A percentile compares a stretch with the other conserved stretches of the same genome.
phyloP scores from a whole-genome alignment of 495 filamentous ascomycete genomes.

The Trichoderma virens region DNA sequence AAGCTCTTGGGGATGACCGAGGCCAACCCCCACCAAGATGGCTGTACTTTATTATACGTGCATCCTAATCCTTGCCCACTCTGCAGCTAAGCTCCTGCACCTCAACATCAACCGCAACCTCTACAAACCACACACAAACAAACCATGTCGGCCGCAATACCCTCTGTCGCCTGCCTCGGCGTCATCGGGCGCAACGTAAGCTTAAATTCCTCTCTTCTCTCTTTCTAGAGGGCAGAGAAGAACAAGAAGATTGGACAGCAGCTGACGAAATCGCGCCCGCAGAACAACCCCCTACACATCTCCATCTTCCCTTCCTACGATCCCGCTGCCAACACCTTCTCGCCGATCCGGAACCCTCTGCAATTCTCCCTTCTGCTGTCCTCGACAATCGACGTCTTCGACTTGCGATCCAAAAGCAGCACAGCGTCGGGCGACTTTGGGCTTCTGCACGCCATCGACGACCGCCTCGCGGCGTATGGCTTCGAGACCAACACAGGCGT shows the following conservation, averaged over 20 bases:
- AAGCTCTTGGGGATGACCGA: not conserved
- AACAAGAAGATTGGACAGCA: not conserved
- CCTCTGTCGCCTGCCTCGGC: conserved; percentile 83
- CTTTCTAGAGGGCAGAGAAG: not conserved
- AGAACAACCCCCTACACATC: conserved; percentile 97
- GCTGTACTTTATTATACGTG: not conserved
- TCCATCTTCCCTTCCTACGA: conserved; percentile 73
- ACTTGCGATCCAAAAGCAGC: conserved; percentile 61
- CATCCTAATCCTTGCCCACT: not conserved
- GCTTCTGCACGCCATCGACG: conserved; percentile 84
- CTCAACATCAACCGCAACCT: not conserved
- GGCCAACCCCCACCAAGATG: not conserved
- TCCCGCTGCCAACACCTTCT: conserved; percentile 31
- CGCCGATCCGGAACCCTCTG: conserved; percentile 51
- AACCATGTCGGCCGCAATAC: conserved; percentile 42
- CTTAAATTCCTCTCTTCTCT: not conserved
- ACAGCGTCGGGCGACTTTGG: conserved; percentile 75
- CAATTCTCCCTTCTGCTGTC: conserved; percentile 90
- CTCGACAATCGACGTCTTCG: conserved; percentile 88
- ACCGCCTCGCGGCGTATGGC: conserved; percentile 83
- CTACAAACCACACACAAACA: conserved; percentile 5
- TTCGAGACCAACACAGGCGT: conserved; percentile 96
- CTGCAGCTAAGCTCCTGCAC: conserved; percentile 5
- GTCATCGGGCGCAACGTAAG: conserved; percentile 82
- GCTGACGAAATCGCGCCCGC: not conserved